Percentiles rank a stretch among this genome's conserved stretches.
Evolutionary conservation across 2,329 filamentous ascomycete genomes (phyloP).

Genomic region (Apiospora kogelbergensis): DNA sequence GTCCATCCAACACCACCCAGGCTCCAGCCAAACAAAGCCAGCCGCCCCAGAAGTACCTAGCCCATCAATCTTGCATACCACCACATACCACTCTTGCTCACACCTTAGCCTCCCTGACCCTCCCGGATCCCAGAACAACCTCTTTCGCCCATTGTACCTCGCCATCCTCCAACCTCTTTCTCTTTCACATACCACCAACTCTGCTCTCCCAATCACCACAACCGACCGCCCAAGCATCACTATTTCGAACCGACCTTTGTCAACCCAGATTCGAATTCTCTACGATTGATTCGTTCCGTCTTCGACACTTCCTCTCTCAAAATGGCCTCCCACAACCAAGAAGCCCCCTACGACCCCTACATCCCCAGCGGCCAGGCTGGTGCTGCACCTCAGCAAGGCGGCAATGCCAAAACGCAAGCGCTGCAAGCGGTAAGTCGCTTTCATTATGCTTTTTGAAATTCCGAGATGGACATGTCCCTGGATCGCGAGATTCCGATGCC

Average conservation of each 20-base stretch:
- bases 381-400: conserved; percentile 41
- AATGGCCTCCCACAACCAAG: conserved; percentile 49
- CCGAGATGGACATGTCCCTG: conserved; percentile 16
- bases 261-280: background rate
- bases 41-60: background rate
- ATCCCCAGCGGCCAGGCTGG: conserved; percentile 68
- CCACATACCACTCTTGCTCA: background rate
- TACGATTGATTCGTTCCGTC: conserved; percentile 8
- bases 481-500: conserved; percentile 17
- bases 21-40: conserved; percentile 3
- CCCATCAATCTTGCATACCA: conserved; percentile 1
- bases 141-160: background rate
- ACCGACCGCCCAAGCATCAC: background rate
- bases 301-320: conserved; percentile 23
- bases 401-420: conserved; percentile 57
- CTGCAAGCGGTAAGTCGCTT: conserved; percentile 75
- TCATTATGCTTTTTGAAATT: background rate
- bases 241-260: conserved; percentile 1
- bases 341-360: conserved; percentile 82
- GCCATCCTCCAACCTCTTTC: conserved; percentile 1
- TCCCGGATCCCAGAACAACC: conserved; percentile 3
- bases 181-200: background rate
- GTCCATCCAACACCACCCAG: background rate
- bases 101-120: conserved; percentile 2
- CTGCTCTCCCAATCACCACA: background rate